Evolutionary conservation across 805 yeast genomes (phyloP), one percentile per base, ranked within the genome.

Genomic region (Nakazawaea wyomingensis): DNA sequence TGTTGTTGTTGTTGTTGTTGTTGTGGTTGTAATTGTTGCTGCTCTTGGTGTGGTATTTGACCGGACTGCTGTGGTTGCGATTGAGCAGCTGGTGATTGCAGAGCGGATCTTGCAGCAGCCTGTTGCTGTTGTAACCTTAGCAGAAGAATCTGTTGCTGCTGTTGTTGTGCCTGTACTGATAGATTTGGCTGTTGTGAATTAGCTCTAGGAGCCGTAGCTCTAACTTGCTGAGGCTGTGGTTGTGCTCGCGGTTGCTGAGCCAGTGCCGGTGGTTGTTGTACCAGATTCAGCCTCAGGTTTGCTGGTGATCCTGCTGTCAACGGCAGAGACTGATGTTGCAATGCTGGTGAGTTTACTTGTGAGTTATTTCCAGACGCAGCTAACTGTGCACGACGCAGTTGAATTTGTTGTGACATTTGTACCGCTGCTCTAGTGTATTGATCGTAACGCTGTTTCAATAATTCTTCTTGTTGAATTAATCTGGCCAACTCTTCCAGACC

Each of bases 381-480:
- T 24, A 36, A 17, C 37, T 47, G 48, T 11, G 50, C 46, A 20
- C 47, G 47, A 13, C 47, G 47, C 33, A 39, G 48, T 33, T 49
- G 45, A 41, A 70, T 57, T 51, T 67, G 70, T 41, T 65, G 62
- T 34, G 65, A 61, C 66, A 76, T 62, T 49, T 68, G 71, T 26
- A 66, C 55, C 1, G 80, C 81, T 38, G 72, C 69, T 44, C 69
- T 69, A 46, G 72, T 74, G 50, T 72, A 77, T 37, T 72, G 72
- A 18, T 70, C 68, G 48, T 69, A 69, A 43, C 75, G 71, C 28
- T 60, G 62, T 45, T 64, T 71, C 49, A 74, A 54, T 30, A 73
- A 72, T 16, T 63, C 61, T 48, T 78, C 75, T 53, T 78, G 79
- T 40, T 67, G 69, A 11, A 66, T 65, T n/a, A 72, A 61, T 33